Percentiles rank a stretch among this genome's conserved stretches.
Evolutionary conservation across 805 yeast species (phyloP).

Genomic region (Zygotorulaspora chibaensis): DNA sequence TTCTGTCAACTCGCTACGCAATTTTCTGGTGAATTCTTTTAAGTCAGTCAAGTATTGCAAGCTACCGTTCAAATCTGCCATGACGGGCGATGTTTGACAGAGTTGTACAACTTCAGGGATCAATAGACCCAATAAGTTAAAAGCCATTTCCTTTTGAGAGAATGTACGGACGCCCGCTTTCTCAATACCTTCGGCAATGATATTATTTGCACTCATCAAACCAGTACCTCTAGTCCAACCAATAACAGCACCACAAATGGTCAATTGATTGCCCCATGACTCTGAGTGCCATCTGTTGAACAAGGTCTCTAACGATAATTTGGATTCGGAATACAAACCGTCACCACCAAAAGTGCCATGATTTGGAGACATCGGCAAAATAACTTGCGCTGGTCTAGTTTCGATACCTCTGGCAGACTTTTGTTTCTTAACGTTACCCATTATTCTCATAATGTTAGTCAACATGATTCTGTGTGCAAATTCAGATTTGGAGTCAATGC

Average conservation of each 20-base stretch:
- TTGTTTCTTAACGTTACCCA: constrained; percentile 84
- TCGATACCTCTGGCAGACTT: constrained; percentile 72
- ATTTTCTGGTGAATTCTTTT: constrained; percentile 75
- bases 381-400: constrained; percentile 97
- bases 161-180: constrained; percentile 94
- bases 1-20: constrained; percentile 69
- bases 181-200: constrained; percentile 97
- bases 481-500: constrained; percentile 91
- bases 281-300: constrained; percentile 99
- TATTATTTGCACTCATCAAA: constrained; percentile 94
- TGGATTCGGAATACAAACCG: constrained; percentile 97
- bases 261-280: constrained; percentile 90
- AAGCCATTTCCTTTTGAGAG: constrained; percentile 99
- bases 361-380: constrained; percentile 95
- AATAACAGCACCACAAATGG: constrained; percentile 96
- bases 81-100: constrained; percentile 90
- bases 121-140: constrained; percentile 91
- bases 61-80: constrained; percentile 99
- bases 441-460: constrained; percentile 86
- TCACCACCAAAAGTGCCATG: constrained; percentile 99
- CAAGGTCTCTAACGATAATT: constrained; percentile 88
- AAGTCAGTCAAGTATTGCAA: constrained; percentile 88
- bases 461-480: constrained; percentile 98
- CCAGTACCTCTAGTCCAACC: constrained; percentile 99
- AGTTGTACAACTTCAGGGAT: constrained; percentile 78